Conservation (phyloP, 1,284 basidiomycete species). For the Boletus sp. region DNA sequence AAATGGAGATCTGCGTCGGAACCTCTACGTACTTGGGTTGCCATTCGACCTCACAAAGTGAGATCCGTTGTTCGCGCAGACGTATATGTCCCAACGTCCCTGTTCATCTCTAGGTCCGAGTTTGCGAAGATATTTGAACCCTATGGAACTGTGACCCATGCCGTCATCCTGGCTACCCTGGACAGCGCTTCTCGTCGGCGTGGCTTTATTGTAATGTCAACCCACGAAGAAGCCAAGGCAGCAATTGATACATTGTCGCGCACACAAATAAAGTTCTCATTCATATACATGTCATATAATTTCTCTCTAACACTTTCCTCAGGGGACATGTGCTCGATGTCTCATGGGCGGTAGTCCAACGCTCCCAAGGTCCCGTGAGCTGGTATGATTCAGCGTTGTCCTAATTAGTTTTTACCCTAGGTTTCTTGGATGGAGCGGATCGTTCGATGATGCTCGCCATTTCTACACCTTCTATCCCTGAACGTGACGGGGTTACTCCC, state of each 20-base stretch:
- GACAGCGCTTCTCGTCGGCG: conserved; percentile 75
- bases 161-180: conserved; percentile 73
- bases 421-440: conserved; percentile 76
- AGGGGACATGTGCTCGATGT: conserved; percentile 71
- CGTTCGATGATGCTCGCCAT: conserved; percentile 56
- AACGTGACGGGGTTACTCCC: conserved; percentile 26
- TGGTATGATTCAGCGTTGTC: not conserved
- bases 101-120: conserved; percentile 44
- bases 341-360: conserved; percentile 79
- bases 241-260: conserved; percentile 65
- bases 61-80: conserved; percentile 16
- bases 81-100: not conserved
- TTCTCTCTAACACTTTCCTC: conserved; percentile 1
- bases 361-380: conserved; percentile 57
- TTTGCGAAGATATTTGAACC: conserved; percentile 57
- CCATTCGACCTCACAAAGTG: conserved; percentile 76
- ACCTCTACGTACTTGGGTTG: conserved; percentile 74
- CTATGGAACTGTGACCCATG: conserved; percentile 64
- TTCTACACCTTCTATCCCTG: conserved; percentile 34
- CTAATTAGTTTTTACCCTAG: conserved; percentile 33
- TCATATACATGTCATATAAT: not conserved
- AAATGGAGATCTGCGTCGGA: conserved; percentile 56
- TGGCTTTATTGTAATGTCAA: conserved; percentile 75
- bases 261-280: conserved; percentile 53
- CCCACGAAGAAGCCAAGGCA: conserved; percentile 58